Percentiles rank a stretch among this genome's conserved stretches.
These are phyloP conservation scores for Arxiozyma slooffiae DNA, from an alignment of 1,139 yeast genomes.

Conservation along the genomic window DNA sequence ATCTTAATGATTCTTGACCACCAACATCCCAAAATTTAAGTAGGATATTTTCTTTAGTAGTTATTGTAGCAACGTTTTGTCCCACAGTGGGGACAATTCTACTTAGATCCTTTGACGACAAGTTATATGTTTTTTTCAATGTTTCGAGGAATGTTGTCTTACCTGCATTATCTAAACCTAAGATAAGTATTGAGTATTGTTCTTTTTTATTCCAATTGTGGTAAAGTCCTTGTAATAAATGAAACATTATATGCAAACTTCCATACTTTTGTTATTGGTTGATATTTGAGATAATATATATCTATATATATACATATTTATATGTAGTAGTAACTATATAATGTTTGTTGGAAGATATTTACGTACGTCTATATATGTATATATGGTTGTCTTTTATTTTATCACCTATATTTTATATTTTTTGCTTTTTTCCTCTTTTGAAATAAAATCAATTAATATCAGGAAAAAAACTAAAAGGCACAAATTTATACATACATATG, in stretches of 20 bases:
- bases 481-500: not conserved
- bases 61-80: conserved; percentile 54
- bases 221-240: conserved; percentile 51
- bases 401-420: not conserved
- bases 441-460: too few species aligned
- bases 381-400: too few species aligned
- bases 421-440: not conserved
- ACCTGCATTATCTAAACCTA: conserved; percentile 94
- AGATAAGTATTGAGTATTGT: conserved; percentile 64
- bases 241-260: conserved; percentile 44
- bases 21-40: conserved; percentile 94
- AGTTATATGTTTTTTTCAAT: conserved; percentile 43
- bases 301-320: too few species aligned
- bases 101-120: conserved; percentile 30
- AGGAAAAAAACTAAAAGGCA: not conserved
- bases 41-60: conserved; percentile 40
- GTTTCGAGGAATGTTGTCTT: conserved; percentile 75
- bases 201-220: conserved; percentile 47
- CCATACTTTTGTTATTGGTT: not conserved
- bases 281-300: not conserved
- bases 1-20: conserved; percentile 74
- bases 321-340: not conserved
- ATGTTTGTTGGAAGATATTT: not conserved
- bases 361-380: not conserved
- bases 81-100: conserved; percentile 64